phyloP scores from a whole-genome alignment of 1,284 basidiomycete genomes.

The Cutaneotrichosporon curvatum region DNA sequence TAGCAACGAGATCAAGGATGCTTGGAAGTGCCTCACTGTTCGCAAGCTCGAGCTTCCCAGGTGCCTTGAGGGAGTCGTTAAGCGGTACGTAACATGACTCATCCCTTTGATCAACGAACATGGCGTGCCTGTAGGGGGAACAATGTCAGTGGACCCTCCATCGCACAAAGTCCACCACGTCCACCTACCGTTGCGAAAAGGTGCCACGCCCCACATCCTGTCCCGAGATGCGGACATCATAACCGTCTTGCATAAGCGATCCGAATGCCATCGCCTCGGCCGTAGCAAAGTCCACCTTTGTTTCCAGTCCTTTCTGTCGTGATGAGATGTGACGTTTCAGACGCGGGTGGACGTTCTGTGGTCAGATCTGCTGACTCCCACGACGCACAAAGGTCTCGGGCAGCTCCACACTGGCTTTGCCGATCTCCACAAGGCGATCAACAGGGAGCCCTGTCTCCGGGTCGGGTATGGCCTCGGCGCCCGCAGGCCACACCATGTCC shows the following conservation, averaged over 20 bases:
- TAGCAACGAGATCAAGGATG: background rate
- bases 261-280: constrained; percentile 85
- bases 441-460: constrained; percentile 63
- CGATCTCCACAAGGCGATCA: constrained; percentile 55
- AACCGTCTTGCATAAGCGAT: constrained; percentile 67
- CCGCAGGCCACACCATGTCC: constrained; percentile 64
- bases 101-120: constrained; percentile 77
- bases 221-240: constrained; percentile 74
- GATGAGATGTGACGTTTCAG: constrained; percentile 71
- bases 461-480: constrained; percentile 50
- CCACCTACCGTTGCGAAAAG: constrained; percentile 67
- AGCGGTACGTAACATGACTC: constrained; percentile 71
- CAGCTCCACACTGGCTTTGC: constrained; percentile 61
- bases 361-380: background rate
- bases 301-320: constrained; percentile 63
- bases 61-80: constrained; percentile 53
- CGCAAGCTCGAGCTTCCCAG: constrained; percentile 68
- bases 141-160: background rate
- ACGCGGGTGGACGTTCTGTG: constrained; percentile 68
- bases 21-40: constrained; percentile 58
- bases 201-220: constrained; percentile 86
- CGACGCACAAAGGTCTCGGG: constrained; percentile 66
- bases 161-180: background rate
- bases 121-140: constrained; percentile 71
- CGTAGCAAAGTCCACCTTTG: constrained; percentile 75